Percentiles rank a stretch among this genome's conserved stretches.
These are phyloP conservation scores for Camelina sativa DNA, from an alignment of 345 rosid genomes.

Conservation along the genomic window DNA sequence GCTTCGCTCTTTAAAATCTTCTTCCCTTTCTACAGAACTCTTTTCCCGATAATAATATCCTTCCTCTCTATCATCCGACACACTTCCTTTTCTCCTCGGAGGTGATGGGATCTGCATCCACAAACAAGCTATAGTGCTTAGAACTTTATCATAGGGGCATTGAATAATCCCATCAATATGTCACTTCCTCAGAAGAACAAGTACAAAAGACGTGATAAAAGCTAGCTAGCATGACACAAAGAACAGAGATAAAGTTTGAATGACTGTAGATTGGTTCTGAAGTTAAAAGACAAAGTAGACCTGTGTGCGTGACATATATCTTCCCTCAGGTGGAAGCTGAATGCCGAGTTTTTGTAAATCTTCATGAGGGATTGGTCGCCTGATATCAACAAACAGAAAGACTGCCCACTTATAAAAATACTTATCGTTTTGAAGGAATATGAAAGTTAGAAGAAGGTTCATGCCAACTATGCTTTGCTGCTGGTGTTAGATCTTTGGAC, in stretches of 20 bases:
- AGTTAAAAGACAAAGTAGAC: conserved; percentile 39
- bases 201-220: not conserved
- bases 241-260: not conserved
- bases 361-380: conserved; percentile 81
- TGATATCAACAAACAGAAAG: conserved; percentile 38
- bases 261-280: conserved; percentile 8
- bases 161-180: not conserved
- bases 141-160: conserved; percentile 2
- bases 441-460: conserved; percentile 12
- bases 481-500: not conserved
- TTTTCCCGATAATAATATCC: conserved; percentile 31
- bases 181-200: conserved; percentile 6
- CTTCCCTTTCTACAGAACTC: conserved; percentile 47
- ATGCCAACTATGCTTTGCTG: conserved; percentile 17
- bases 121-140: not conserved
- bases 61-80: conserved; percentile 54
- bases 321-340: conserved; percentile 93
- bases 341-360: conserved; percentile 87
- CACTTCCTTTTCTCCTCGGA: conserved; percentile 64
- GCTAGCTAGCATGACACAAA: not conserved
- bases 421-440: not conserved
- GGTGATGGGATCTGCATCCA: conserved; percentile 81
- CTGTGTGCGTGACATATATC: conserved; percentile 78
- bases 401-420: not conserved
- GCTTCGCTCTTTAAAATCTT: conserved; percentile 40